Evolutionary conservation across 257 asterid species (phyloP), one percentile per base, ranked within the genome.

Genomic region (Misopates orontium): DNA sequence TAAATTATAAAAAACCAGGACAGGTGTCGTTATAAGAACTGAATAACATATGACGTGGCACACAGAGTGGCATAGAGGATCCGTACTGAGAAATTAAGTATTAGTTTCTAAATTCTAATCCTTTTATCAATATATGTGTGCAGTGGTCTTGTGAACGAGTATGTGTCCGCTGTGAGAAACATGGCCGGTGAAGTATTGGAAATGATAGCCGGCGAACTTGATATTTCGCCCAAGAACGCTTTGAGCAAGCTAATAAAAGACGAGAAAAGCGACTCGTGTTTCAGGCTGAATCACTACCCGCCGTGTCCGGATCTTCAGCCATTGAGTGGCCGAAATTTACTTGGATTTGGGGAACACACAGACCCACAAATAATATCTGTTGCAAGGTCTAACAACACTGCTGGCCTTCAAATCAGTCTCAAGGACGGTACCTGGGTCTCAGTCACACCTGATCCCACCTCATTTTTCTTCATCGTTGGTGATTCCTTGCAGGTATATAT

Each of bases 271-370:
- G 91, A 84, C 28, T 77, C 81, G 0, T 73, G 75, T 17, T 75
- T 84, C n/a, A 59, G 91, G 73, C 54, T 84, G 10, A 84, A 84
- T 69, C 83, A 78, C 62, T 84, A 84, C 49, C 91, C 91, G 11
- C 52, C 84, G 10, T 75, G 86, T n/a, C 80, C 84, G 8, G 78
- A 71, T 32, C 71, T 72, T 2, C 78, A 68, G 23, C 79, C 79
- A 40, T 56, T 71, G 80, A 64, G 71, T 20, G 80, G 80, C 14
- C 74, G 68, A 25, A 56, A 67, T 50, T 19, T 75, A 71, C 47
- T 81, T n/a, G 88, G 91, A 8, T 82, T 84, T 18, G 90, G 90
- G 9, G 90, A 73, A 36, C 86, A 81, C 53, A 78, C 83, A 0
- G 86, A 81, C 72, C 87, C 87, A n/a, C 87, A 81, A 42, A 73